Evolutionary conservation across 106 monocot genomes (phyloP).

Genomic region (Agapanthus africanus): DNA sequence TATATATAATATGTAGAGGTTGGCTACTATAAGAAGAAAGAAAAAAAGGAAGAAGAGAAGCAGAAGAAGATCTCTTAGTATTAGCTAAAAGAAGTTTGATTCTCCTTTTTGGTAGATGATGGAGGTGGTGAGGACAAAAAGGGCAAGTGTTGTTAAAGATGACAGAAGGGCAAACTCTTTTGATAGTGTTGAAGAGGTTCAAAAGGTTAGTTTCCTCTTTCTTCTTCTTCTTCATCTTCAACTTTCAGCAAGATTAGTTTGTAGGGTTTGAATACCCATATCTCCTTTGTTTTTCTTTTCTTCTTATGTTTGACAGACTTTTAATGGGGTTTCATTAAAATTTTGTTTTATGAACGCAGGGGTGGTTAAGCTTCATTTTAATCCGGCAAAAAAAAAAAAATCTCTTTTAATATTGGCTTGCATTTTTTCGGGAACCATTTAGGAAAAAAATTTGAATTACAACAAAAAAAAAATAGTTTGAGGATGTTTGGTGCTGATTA

Average conservation of each 20-base stretch:
- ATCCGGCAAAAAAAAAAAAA: background rate
- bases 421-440: too few species aligned
- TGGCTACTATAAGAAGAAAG: slow-evolving; percentile 1
- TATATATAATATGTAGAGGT: background rate
- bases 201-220: slow-evolving; percentile 5
- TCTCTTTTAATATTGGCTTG: too few species aligned
- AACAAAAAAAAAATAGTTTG: too few species aligned
- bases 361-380: background rate
- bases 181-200: slow-evolving; percentile 6
- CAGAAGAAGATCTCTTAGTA: background rate
- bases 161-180: background rate
- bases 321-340: background rate
- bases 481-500: too few species aligned
- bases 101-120: background rate
- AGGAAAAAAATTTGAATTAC: too few species aligned
- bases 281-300: background rate
- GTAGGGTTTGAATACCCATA: too few species aligned
- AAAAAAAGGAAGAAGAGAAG: background rate
- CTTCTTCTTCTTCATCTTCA: background rate
- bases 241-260: too few species aligned
- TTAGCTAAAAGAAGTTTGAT: background rate
- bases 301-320: background rate
- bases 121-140: slow-evolving; percentile 3
- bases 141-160: background rate
- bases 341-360: background rate